Evolutionary conservation across 768 basidiomycete species (phyloP), one percentile per base, ranked within the genome.

Genomic region (Cystofilobasidium macerans): DNA sequence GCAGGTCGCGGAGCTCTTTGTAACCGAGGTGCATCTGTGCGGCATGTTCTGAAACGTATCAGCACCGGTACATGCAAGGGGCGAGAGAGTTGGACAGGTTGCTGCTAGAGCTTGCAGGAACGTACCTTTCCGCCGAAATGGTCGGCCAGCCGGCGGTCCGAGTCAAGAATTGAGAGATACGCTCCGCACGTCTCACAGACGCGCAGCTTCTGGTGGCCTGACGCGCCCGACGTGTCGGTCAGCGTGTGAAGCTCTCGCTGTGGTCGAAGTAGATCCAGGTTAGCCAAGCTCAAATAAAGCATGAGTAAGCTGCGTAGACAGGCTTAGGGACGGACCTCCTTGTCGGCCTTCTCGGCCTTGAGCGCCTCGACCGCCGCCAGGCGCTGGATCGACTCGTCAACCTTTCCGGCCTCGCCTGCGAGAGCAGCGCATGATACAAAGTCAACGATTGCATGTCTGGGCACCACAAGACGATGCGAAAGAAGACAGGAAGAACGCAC

Each of bases 121-220:
- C 86, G 76, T 72, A 89, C 94, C 81, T 99, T 99, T 73, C 95
- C 95, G 78, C 95, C 95, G 80, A 99, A 99, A 77, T 99, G 95
- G 80, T 99, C 95, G 60, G 95, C 95, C 68, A 99, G 80, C 75
- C 95, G 91, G 76, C 94, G 86, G 80, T 99, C 95, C 65, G 94
- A 97, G 78, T 99, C 95, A 57, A 98, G 82, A 42, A 99, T 89
- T 20, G 90, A 94, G 53, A 99, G 82, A 80, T 98, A 98, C n/a
- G 95, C 95, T 72, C 95, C 95, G 75, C 95, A 99, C 33, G 97
- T 93, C 79, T 99, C 95, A 79, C 95, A 98, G n/a, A 99, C 95
- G 69, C 95, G 86, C 71, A 99, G 80, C 78, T 98, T 98, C 78
- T 99, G 95, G 80, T 99, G 95, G n/a, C 95, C 95, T 64, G 92